These are phyloP conservation scores for Salicornia ramosissima DNA, from an alignment of 148 eudicot species.

Conservation along the genomic window DNA sequence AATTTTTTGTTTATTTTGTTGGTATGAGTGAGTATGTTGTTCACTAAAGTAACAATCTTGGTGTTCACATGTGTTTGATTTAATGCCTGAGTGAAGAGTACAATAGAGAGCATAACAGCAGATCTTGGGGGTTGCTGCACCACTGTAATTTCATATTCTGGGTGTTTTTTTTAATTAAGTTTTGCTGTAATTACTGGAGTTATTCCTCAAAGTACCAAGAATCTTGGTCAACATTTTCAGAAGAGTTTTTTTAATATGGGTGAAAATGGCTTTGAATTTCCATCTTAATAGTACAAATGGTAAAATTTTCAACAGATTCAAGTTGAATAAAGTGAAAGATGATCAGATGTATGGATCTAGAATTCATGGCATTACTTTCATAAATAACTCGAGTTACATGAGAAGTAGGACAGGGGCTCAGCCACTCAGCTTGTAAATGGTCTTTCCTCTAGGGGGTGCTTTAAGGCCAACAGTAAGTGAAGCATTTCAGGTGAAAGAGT, in stretches of 20 bases:
- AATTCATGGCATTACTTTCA: no score
- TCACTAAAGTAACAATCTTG: slow-evolving; percentile 1
- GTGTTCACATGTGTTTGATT: slow-evolving; percentile 28
- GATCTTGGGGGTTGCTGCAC: slow-evolving; percentile 20
- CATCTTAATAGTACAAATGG: slow-evolving; percentile 36
- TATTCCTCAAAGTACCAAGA: slow-evolving; percentile 33
- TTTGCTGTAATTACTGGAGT: slow-evolving; percentile 33
- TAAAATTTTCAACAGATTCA: slow-evolving; percentile 31
- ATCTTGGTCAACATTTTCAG: slow-evolving; percentile 27
- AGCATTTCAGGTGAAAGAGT: no score
- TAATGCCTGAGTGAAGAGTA: slow-evolving; percentile 7
- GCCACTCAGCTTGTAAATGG: no score
- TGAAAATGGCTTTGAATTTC: slow-evolving; percentile 52
- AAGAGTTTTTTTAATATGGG: no score
- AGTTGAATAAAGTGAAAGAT: slow-evolving; percentile 43
- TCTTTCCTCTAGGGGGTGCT: no score
- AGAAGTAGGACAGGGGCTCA: no score
- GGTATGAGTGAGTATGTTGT: slow-evolving; percentile 10
- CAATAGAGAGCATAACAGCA: slow-evolving; percentile 19
- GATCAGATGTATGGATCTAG: slow-evolving; percentile 34
- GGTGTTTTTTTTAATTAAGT: slow-evolving; percentile 33
- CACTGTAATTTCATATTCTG: slow-evolving; percentile 13
- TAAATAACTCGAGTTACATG: no score
- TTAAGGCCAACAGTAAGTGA: no score
- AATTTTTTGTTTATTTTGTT: slow-evolving; percentile 31